A percentile compares a stretch with the other conserved stretches of the same genome.
phyloP scores from a whole-genome alignment of 805 yeast species.

The Pichia scutulata region DNA sequence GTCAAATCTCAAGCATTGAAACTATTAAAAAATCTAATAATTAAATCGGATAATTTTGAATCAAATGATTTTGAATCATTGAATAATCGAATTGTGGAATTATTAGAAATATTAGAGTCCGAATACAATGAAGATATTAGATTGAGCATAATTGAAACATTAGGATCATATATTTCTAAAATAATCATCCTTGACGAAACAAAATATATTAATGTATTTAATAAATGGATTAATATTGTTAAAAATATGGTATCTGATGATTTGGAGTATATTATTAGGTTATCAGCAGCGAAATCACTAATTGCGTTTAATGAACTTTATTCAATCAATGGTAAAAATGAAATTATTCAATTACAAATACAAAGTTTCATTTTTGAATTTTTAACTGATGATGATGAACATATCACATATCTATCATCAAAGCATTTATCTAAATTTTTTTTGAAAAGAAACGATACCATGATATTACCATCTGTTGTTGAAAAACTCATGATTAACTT shows the following conservation, averaged over 20 bases:
- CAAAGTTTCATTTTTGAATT: slow-evolving; percentile 24
- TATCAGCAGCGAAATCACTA: slow-evolving; percentile 39
- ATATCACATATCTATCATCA: slow-evolving; percentile 44
- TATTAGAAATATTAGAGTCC: slow-evolving; percentile 22
- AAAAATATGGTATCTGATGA: slow-evolving; percentile 32
- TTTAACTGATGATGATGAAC: slow-evolving; percentile 62
- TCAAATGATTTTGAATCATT: neutral
- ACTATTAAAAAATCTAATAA: slow-evolving; percentile 24
- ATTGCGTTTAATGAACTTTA: slow-evolving; percentile 23
- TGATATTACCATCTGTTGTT: slow-evolving; percentile 25
- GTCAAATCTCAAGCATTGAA: slow-evolving; percentile 37
- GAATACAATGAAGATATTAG: slow-evolving; percentile 28
- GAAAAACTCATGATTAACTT: slow-evolving; percentile 22
- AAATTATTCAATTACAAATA: slow-evolving; percentile 2
- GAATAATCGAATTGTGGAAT: slow-evolving; percentile 11
- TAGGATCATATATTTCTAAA: slow-evolving; percentile 37
- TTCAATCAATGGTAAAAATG: neutral
- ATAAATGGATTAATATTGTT: slow-evolving; percentile 26
- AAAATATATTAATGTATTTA: slow-evolving; percentile 10
- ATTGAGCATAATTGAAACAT: slow-evolving; percentile 41
- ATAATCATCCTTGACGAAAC: neutral
- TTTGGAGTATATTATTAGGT: slow-evolving; percentile 37
- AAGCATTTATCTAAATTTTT: slow-evolving; percentile 28
- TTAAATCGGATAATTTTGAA: neutral
- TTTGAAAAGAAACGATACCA: slow-evolving; percentile 16